phyloP scores from a whole-genome alignment of 116 monocot genomes.

The Zostera marina region DNA sequence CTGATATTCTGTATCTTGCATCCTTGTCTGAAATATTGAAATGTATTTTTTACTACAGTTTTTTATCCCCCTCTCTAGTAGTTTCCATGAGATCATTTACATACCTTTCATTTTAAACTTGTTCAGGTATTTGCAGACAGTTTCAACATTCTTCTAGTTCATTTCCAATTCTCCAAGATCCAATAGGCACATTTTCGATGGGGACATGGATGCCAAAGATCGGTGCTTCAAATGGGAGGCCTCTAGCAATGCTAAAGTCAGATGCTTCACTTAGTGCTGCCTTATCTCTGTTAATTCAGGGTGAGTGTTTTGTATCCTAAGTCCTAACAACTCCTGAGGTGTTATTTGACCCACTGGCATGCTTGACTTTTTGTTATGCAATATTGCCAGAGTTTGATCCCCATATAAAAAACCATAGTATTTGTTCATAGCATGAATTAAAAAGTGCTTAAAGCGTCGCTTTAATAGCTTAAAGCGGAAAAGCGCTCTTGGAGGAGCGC shows the following conservation, averaged over 20 bases:
- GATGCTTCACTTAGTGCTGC: conserved; percentile 70
- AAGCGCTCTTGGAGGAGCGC: too few species aligned
- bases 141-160: conserved; percentile 64
- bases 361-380: too few species aligned
- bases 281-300: conserved; percentile 74
- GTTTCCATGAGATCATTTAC: neutral
- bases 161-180: conserved; percentile 69
- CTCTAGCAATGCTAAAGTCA: conserved; percentile 60
- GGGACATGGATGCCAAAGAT: conserved; percentile 80
- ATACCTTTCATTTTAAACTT: neutral
- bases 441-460: too few species aligned
- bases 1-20: conserved; percentile 73
- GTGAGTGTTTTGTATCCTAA: conserved; percentile 12
- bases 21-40: conserved; percentile 84
- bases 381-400: too few species aligned
- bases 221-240: conserved; percentile 61
- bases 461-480: too few species aligned
- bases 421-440: too few species aligned
- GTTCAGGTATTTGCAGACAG: conserved; percentile 88
- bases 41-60: conserved; percentile 30
- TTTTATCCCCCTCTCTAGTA: neutral
- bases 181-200: conserved; percentile 47
- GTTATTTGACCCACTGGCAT: neutral
- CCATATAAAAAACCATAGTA: too few species aligned
- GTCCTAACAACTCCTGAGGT: neutral